Base-by-base conservation (phyloP, 495 filamentous ascomycete species). In the Annulohypoxylon maeteangense region DNA sequence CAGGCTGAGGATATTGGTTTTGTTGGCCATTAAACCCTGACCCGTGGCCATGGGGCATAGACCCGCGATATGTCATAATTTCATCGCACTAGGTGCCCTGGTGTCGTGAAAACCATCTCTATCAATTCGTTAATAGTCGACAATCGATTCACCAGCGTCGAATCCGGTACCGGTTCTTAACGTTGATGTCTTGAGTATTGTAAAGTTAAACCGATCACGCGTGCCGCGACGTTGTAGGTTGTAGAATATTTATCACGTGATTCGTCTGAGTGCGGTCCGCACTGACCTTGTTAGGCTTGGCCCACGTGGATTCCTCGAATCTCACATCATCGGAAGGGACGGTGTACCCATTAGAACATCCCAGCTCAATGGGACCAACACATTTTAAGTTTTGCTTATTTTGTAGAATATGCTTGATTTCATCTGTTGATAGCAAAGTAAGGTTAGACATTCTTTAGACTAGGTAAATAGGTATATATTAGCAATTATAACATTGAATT, bases 31-130 rank as follows among this genome's bases (percentile, higher is more conserved):
- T 74, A 75, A 78, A 84, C 54, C 72, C 75, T 62, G 71, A 73
- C 68, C 66, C 76, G 70, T 82, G 80, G 55, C 78, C 81, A 62
- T 78, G 78, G 71, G 83, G 83, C 74, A 82, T 79, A 60, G 78
- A 75, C 74, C 76, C 78, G 65, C 78, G 76, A 76, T 80, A 82
- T 71, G 73, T 81, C 79, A 82, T 83, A 76, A 74, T 78, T 76
- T 67, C 74, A 70, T 75, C 47, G 66, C 68, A 70, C 42, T 71
- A 40, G 42, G 42, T 47, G 65, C 62, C 29, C 71, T 42, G 34
- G 29, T 47, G 65, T 59, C 31, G 40, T 68, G 34, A 50, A 67
- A 44, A 66, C 60, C 57, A 64, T 68, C 44, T 54, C 62, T 62
- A 31, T 64, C 16, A 16, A 53, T 36, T 44, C 22, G 7, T 23